These are phyloP conservation scores for Odontarrhena argentea DNA, from an alignment of 345 rosid species.

Conservation along the genomic window DNA sequence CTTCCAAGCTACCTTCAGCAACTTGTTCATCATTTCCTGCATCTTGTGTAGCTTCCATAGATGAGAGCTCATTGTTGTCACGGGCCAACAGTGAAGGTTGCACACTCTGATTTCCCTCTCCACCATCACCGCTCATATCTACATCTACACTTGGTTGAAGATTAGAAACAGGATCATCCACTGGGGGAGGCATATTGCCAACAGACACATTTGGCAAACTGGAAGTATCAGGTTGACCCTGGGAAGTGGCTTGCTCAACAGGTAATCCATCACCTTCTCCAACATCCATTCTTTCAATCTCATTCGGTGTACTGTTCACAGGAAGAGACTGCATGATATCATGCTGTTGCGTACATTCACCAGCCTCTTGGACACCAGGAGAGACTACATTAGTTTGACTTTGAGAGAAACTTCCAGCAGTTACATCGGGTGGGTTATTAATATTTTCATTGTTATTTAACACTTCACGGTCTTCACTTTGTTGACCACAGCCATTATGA, in stretches of 20 bases:
- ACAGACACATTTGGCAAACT: slow-evolving; percentile 44
- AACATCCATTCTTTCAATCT: slow-evolving; percentile 70
- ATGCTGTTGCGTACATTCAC: slow-evolving; percentile 41
- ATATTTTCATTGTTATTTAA: slow-evolving; percentile 49
- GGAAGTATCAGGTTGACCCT: slow-evolving; percentile 46
- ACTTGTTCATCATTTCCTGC: slow-evolving; percentile 31
- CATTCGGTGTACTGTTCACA: slow-evolving; percentile 54
- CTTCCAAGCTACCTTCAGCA: slow-evolving; percentile 60
- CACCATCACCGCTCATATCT: slow-evolving; percentile 71
- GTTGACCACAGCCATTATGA: slow-evolving; percentile 51
- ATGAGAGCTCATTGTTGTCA: slow-evolving; percentile 48
- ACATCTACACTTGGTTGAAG: slow-evolving; percentile 59
- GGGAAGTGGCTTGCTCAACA: slow-evolving; percentile 50
- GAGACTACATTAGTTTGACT: slow-evolving; percentile 39
- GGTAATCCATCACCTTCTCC: slow-evolving; percentile 58
- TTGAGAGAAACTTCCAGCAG: slow-evolving; percentile 45
- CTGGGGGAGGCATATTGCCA: slow-evolving; percentile 45
- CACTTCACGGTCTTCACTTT: slow-evolving; percentile 54
- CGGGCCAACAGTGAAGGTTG: slow-evolving; percentile 48
- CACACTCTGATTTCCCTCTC: slow-evolving; percentile 57
- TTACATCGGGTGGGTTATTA: slow-evolving; percentile 42
- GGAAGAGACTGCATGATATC: slow-evolving; percentile 62
- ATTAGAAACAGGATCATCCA: slow-evolving; percentile 41
- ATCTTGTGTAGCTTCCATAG: slow-evolving; percentile 42
- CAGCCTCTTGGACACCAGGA: slow-evolving; percentile 36